Percentiles rank a stretch among this genome's conserved stretches.
phyloP scores from a whole-genome alignment of 805 yeast genomes.

The Yarrowia sp. region DNA sequence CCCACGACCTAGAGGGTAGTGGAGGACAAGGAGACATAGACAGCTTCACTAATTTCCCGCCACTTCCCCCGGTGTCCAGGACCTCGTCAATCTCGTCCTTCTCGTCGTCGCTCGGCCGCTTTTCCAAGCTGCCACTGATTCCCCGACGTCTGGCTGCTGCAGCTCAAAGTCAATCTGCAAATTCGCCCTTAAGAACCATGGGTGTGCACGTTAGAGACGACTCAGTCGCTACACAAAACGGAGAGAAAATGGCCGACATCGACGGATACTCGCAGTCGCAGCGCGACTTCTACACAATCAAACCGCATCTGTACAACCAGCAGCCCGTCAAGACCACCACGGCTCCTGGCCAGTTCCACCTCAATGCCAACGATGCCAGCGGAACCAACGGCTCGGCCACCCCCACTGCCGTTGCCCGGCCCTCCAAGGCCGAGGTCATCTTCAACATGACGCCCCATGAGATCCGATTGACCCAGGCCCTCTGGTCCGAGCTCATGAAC shows the following conservation, averaged over 20 bases:
- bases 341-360: constrained; percentile 8
- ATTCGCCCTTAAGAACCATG: not conserved
- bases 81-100: not conserved
- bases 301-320: constrained; percentile 7
- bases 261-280: constrained; percentile 23
- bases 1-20: no score
- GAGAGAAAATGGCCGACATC: constrained; percentile 10
- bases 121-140: not conserved
- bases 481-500: constrained; percentile 25
- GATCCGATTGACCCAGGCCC: not conserved
- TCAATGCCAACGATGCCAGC: not conserved
- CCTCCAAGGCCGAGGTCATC: constrained; percentile 7
- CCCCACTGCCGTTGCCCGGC: not conserved
- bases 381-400: not conserved
- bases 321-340: not conserved
- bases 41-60: no score
- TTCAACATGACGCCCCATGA: constrained; percentile 11
- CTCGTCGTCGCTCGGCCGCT: not conserved
- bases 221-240: not conserved
- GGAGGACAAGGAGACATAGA: not conserved
- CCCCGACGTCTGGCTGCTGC: not conserved
- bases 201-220: not conserved
- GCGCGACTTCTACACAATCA: constrained; percentile 20
- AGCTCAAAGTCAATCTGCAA: constrained; percentile 10
- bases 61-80: not conserved